Evolutionary conservation across 805 yeast species (phyloP).

Genomic region (Saccharomycopsis sp.): DNA sequence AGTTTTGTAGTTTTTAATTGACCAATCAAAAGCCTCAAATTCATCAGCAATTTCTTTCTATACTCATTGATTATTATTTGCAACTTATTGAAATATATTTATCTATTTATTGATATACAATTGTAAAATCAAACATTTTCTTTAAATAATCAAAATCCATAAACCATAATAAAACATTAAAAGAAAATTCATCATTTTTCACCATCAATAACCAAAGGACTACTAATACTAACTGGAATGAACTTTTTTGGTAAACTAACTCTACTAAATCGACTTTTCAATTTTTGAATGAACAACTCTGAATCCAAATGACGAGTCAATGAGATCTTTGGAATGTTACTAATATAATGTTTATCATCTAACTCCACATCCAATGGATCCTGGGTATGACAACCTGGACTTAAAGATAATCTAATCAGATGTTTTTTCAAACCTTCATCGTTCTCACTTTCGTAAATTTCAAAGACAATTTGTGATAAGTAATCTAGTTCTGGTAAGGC

Average conservation of each 20-base stretch:
- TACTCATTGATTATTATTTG: too few species aligned
- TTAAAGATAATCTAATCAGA: slow-evolving; percentile 79
- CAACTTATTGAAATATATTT: too few species aligned
- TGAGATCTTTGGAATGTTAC: slow-evolving; percentile 86
- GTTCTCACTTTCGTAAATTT: slow-evolving; percentile 70
- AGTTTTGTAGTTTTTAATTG: too few species aligned
- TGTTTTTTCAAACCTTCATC: slow-evolving; percentile 58
- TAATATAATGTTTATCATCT: slow-evolving; percentile 92
- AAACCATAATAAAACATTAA: too few species aligned
- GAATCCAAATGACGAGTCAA: slow-evolving; percentile 89
- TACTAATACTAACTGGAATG: slow-evolving; percentile 79
- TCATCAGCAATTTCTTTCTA: too few species aligned
- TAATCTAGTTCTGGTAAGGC: slow-evolving; percentile 96
- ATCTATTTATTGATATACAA: too few species aligned
- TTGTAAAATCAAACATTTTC: too few species aligned
- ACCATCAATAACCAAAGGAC: slow-evolving; percentile 40
- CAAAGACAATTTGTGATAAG: slow-evolving; percentile 88
- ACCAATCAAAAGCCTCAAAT: too few species aligned
- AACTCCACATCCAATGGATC: slow-evolving; percentile 95
- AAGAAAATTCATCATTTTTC: too few species aligned
- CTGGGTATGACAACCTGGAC: slow-evolving; percentile 98
- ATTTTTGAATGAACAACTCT: slow-evolving; percentile 74
- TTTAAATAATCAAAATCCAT: too few species aligned
- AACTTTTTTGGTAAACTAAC: slow-evolving; percentile 87
- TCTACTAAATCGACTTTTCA: slow-evolving; percentile 72